phyloP scores from a whole-genome alignment of 176 grass and related monocot species.

The Oryza brachyantha region DNA sequence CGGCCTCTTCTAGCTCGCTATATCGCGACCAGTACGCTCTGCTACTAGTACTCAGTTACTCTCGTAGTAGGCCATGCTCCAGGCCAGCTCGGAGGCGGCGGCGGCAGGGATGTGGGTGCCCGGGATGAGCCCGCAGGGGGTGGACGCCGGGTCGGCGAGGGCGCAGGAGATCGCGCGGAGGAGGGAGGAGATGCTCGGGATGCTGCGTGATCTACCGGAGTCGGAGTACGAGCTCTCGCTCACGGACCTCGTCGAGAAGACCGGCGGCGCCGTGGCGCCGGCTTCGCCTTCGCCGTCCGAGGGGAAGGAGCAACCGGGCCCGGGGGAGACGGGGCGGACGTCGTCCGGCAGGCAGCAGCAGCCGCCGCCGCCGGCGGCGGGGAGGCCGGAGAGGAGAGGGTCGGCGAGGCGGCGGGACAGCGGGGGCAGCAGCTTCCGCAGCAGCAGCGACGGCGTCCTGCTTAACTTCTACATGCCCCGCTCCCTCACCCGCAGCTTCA shows the following conservation, averaged over 20 bases:
- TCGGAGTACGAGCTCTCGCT: conserved; percentile 84
- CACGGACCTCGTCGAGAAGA: conserved; percentile 74
- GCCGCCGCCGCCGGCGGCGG: not conserved
- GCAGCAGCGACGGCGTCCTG: conserved; percentile 84
- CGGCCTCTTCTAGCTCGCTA: not conserved
- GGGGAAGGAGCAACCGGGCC: not conserved
- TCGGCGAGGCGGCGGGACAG: conserved; percentile 36
- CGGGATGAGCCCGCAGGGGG: conserved; percentile 28
- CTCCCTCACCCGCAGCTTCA: conserved; percentile 74
- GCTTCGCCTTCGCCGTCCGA: not conserved
- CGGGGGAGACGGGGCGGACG: not conserved
- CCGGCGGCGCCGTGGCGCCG: not conserved
- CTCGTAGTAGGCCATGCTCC: conserved; percentile 27
- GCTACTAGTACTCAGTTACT: too few species aligned
- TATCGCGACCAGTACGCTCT: not conserved
- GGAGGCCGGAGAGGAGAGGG: conserved; percentile 24
- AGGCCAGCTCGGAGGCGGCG: conserved; percentile 31
- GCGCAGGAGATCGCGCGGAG: conserved; percentile 64
- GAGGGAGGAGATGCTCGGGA: conserved; percentile 69
- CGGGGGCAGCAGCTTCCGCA: conserved; percentile 49
- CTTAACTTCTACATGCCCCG: conserved; percentile 82
- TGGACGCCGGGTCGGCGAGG: conserved; percentile 34
- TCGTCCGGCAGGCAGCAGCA: conserved; percentile 21
- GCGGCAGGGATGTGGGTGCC: conserved; percentile 44
- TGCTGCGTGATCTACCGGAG: conserved; percentile 70